Evolutionary conservation across 768 basidiomycete genomes (phyloP).

Genomic region (Naganishia vishniacii): DNA sequence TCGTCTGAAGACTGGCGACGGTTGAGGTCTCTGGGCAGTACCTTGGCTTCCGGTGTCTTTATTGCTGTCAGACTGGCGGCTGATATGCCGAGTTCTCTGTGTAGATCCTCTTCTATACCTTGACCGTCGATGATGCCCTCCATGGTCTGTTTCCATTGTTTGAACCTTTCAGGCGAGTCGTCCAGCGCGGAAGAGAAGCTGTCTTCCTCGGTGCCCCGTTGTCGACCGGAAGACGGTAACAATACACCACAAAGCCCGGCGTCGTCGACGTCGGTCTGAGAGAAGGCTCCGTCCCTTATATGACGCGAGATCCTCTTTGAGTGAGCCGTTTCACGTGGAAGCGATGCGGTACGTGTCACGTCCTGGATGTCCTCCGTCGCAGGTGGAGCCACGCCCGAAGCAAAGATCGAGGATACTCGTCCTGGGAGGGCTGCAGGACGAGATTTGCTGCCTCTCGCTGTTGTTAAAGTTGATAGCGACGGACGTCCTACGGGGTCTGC

Average conservation of each 20-base stretch:
- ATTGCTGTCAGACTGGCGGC: conserved; percentile 22
- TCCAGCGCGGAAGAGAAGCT: conserved; percentile 1
- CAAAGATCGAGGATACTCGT: neutral
- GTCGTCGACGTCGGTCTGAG: neutral
- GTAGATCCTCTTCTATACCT: conserved; percentile 35
- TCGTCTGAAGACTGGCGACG: neutral
- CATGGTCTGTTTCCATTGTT: conserved; percentile 34
- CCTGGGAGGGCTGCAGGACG: neutral
- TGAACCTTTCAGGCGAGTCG: conserved; percentile 22
- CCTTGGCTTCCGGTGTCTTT: neutral
- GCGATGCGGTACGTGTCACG: too few species aligned
- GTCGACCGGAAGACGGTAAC: neutral
- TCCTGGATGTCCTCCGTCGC: neutral
- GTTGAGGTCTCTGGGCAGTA: neutral
- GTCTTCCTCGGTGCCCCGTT: neutral
- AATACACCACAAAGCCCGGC: neutral
- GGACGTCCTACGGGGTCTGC: too few species aligned
- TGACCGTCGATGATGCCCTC: conserved; percentile 41
- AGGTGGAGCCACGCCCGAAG: neutral
- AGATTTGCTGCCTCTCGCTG: too few species aligned
- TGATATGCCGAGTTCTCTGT: conserved; percentile 41
- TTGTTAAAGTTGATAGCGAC: too few species aligned
- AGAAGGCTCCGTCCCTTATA: neutral
- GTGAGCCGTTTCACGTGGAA: neutral
- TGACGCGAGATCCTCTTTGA: conserved; percentile 12